phyloP scores from a whole-genome alignment of 225 moss, liverwort and hornwort species.

The Anthoceros angustus region DNA sequence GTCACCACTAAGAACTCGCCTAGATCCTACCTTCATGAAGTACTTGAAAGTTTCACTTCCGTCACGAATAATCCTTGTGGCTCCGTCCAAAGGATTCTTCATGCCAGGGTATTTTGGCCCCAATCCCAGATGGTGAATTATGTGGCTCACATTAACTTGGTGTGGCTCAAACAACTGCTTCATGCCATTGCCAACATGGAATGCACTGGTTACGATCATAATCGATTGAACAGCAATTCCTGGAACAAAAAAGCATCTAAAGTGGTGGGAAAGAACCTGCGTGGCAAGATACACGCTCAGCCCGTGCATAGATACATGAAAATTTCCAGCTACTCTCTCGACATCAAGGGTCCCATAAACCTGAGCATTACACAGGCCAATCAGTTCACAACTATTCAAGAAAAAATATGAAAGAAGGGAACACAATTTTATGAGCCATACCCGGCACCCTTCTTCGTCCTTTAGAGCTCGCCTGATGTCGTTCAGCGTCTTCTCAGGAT shows the following conservation, averaged over 20 bases:
- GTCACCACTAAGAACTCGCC: not conserved
- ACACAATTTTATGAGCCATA: slow-evolving; percentile 12
- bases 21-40: slow-evolving; percentile 56
- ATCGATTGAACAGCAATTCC: not conserved
- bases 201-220: not conserved
- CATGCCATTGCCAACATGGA: not conserved
- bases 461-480: slow-evolving; percentile 36
- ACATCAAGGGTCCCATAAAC: slow-evolving; percentile 92
- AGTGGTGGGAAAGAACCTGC: slow-evolving; percentile 29
- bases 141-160: slow-evolving; percentile 91
- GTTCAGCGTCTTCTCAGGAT: not conserved
- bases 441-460: slow-evolving; percentile 80
- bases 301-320: slow-evolving; percentile 97
- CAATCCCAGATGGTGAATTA: slow-evolving; percentile 85
- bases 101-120: slow-evolving; percentile 85
- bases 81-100: slow-evolving; percentile 90
- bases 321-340: slow-evolving; percentile 93
- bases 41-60: slow-evolving; percentile 97
- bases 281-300: slow-evolving; percentile 76
- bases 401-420: not conserved
- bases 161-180: slow-evolving; percentile 62
- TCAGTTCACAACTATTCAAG: not conserved
- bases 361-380: slow-evolving; percentile 24
- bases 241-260: not conserved
- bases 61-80: slow-evolving; percentile 58